A percentile compares a stretch with the other conserved stretches of the same genome.
Evolutionary conservation across 371 early-diverging fungal genomes (phyloP).

Genomic region (Mortierella sp.): DNA sequence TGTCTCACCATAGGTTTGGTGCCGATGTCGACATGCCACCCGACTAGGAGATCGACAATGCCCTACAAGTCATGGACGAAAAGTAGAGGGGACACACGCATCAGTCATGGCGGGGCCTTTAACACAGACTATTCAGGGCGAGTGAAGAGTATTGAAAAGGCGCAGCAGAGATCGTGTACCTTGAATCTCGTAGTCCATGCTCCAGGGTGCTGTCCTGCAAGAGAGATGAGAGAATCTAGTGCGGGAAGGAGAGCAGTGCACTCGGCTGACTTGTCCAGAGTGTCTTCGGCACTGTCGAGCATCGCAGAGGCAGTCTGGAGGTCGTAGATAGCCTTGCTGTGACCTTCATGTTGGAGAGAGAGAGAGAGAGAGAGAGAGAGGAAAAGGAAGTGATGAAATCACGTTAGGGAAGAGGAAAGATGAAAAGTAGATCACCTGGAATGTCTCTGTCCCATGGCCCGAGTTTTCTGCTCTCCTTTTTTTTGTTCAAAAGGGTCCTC

Average conservation of each 20-base stretch:
- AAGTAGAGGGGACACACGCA: neutral
- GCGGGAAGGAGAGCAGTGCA: conserved; percentile 17
- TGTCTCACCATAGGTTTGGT: conserved; percentile 53
- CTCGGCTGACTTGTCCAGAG: conserved; percentile 28
- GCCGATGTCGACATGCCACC: conserved; percentile 72
- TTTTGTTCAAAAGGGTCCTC: too few relatives aligned
- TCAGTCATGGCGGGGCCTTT: neutral
- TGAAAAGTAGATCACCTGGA: neutral
- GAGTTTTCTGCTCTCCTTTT: too few relatives aligned
- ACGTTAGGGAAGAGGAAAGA: too few relatives aligned
- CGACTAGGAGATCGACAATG: conserved; percentile 72
- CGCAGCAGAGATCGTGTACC: conserved; percentile 13
- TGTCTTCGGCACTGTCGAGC: conserved; percentile 21
- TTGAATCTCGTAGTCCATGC: conserved; percentile 42
- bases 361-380: neutral
- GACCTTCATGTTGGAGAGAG: neutral
- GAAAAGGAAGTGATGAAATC: neutral
- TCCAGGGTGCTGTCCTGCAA: conserved; percentile 30
- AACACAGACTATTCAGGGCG: neutral
- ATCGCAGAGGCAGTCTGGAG: conserved; percentile 13
- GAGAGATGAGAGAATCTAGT: conserved; percentile 22
- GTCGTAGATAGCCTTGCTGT: conserved; percentile 10
- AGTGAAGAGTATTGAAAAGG: neutral
- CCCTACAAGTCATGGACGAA: conserved; percentile 55
- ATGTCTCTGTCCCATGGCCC: too few relatives aligned